A percentile compares a stretch with the other conserved stretches of the same genome.
Evolutionary conservation across 129 eudicot genomes (phyloP).

Genomic region (Scalesia atractyloides): DNA sequence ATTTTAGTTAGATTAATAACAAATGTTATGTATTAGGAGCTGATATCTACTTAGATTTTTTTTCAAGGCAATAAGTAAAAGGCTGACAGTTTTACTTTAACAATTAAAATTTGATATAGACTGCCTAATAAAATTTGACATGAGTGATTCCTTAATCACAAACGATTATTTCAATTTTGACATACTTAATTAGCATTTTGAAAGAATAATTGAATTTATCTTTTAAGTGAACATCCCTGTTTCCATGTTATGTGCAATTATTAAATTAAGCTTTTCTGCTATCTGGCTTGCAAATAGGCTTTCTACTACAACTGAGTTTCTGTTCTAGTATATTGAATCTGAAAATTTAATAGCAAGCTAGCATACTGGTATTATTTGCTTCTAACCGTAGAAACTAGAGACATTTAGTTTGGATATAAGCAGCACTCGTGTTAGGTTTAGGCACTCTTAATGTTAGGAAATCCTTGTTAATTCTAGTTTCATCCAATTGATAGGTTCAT

Average conservation of each 20-base stretch:
- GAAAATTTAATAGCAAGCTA: not conserved
- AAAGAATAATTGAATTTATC: not conserved
- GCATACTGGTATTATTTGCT: slow-evolving; percentile 4
- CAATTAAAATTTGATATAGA: not conserved
- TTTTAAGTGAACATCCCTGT: not conserved
- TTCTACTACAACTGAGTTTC: not conserved
- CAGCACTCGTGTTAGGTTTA: slow-evolving; percentile 29
- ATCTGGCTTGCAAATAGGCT: slow-evolving; percentile 12
- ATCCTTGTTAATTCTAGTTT: slow-evolving; percentile 47
- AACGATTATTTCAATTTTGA: not conserved
- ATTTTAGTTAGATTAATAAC: not conserved
- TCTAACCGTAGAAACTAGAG: slow-evolving; percentile 8
- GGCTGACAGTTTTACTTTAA: not conserved
- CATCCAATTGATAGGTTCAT: slow-evolving; percentile 71
- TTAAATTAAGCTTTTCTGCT: not conserved
- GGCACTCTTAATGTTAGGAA: slow-evolving; percentile 25
- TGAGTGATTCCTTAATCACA: not conserved
- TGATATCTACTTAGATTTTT: not conserved
- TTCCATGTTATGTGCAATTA: slow-evolving; percentile 8
- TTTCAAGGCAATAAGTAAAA: not conserved
- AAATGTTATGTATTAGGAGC: not conserved
- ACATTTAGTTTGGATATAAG: slow-evolving; percentile 19
- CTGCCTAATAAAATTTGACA: not conserved
- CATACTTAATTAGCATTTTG: not conserved
- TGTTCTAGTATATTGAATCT: not conserved